These are phyloP conservation scores for Meyerozyma sp. DNA, from an alignment of 1,139 yeast genomes.

Conservation along the genomic window DNA sequence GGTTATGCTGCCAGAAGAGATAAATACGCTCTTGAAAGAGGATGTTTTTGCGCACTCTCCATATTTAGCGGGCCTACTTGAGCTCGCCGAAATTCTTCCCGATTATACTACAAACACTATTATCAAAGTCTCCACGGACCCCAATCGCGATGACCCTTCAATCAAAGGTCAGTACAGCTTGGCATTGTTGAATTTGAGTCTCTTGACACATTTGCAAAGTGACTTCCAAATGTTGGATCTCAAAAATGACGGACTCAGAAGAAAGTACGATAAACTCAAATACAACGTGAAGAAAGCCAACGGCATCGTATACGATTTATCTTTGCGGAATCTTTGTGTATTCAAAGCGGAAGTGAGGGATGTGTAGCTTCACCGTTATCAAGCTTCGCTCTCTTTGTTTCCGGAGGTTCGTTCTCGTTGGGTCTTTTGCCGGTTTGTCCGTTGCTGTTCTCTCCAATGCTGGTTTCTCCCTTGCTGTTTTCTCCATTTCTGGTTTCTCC, in stretches of 20 bases:
- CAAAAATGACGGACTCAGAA: conserved; percentile 24
- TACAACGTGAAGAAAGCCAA: conserved; percentile 25
- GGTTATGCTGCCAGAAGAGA: neutral
- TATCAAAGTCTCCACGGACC: conserved; percentile 17
- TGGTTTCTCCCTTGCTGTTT: neutral
- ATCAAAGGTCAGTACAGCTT: conserved; percentile 16
- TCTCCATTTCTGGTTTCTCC: neutral
- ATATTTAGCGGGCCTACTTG: conserved; percentile 20
- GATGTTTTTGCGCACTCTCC: conserved; percentile 3
- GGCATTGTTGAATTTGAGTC: conserved; percentile 19
- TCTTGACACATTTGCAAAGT: conserved; percentile 20
- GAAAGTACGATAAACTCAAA: conserved; percentile 27
- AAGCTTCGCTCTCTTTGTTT: neutral
- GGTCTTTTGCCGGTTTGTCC: neutral
- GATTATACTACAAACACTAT: conserved; percentile 25
- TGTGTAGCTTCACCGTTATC: neutral
- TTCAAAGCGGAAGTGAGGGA: neutral
- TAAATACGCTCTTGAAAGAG: neutral
- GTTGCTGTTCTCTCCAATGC: no score
- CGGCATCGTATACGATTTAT: conserved; percentile 23
- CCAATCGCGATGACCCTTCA: neutral
- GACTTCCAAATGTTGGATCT: conserved; percentile 28
- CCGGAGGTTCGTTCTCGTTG: neutral
- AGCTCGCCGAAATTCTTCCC: conserved; percentile 20
- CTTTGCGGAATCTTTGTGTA: neutral